phyloP scores from a whole-genome alignment of 2,329 filamentous ascomycete genomes.

The Neofusicoccum cordaticola region DNA sequence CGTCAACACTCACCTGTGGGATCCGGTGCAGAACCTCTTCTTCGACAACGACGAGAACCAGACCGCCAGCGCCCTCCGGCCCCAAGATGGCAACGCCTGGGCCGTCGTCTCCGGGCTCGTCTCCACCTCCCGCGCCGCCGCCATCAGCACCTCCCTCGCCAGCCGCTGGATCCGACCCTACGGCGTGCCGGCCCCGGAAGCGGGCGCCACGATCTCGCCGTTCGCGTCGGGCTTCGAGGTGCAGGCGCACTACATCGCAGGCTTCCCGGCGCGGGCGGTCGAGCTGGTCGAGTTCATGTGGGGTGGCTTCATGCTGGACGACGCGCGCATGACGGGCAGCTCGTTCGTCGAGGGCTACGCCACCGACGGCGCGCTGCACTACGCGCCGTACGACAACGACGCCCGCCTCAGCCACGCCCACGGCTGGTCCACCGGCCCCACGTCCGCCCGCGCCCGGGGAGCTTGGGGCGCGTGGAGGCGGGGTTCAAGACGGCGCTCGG shows the following conservation, averaged over 20 bases:
- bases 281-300: conserved; percentile 26
- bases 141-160: conserved; percentile 46
- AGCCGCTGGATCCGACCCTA: conserved; percentile 47
- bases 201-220: conserved; percentile 54
- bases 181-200: conserved; percentile 55
- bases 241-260: conserved; percentile 53
- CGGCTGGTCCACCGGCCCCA: conserved; percentile 40
- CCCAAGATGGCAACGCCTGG: conserved; percentile 46
- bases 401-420: conserved; percentile 32
- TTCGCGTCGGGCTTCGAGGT: conserved; percentile 62
- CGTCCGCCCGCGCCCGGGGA: conserved; percentile 44
- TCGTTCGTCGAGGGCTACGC: conserved; percentile 57
- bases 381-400: conserved; percentile 35
- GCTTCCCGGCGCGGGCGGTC: conserved; percentile 51
- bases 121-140: conserved; percentile 48
- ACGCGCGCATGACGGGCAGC: too few species aligned
- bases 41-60: conserved; percentile 29
- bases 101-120: conserved; percentile 26
- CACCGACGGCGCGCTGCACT: conserved; percentile 50
- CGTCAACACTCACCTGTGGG: conserved; percentile 28
- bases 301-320: too few species aligned
- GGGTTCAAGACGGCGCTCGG: conserved; percentile 48
- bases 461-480: conserved; percentile 42
- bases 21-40: conserved; percentile 31
- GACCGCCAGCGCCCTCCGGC: conserved; percentile 46